A percentile compares a stretch with the other conserved stretches of the same genome.
phyloP scores from a whole-genome alignment of 139 green algal genomes.

The Closterium sp. region DNA sequence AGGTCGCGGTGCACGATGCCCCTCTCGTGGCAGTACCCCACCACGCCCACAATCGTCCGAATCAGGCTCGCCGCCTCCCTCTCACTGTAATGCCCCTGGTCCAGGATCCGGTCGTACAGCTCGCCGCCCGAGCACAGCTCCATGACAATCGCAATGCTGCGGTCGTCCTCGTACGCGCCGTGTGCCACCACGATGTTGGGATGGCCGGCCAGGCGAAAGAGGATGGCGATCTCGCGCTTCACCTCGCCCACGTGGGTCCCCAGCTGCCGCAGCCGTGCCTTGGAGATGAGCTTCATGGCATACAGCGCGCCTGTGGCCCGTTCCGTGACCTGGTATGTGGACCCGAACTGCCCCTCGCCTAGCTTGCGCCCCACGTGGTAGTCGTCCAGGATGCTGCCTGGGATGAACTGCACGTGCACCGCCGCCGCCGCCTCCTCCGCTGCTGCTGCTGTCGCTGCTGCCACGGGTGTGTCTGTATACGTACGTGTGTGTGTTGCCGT shows the following conservation, averaged over 20 bases:
- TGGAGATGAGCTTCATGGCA: slow-evolving; percentile 88
- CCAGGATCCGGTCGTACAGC: slow-evolving; percentile 84
- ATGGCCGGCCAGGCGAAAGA: slow-evolving; percentile 79
- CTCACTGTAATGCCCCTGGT: background rate
- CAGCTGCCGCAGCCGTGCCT: slow-evolving; percentile 72
- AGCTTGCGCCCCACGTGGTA: slow-evolving; percentile 6
- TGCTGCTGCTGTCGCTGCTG: no score
- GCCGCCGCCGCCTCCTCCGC: no score
- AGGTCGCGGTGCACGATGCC: background rate
- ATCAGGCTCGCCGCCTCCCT: background rate
- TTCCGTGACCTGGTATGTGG: background rate
- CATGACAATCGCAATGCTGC: background rate
- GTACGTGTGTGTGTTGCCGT: no score
- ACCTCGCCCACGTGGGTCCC: background rate
- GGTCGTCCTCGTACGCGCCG: slow-evolving; percentile 2
- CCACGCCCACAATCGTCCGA: background rate
- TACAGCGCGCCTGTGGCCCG: slow-evolving; percentile 50
- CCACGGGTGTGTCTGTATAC: no score
- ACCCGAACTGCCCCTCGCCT: slow-evolving; percentile 22
- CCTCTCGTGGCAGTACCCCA: background rate
- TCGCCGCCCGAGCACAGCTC: slow-evolving; percentile 85
- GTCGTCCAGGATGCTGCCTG: no score
- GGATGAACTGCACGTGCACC: no score
- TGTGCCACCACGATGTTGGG: slow-evolving; percentile 67
- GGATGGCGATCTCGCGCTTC: slow-evolving; percentile 54